Evolutionary conservation across 441 rosid genomes (phyloP).

Genomic region (Erodium trifolium): DNA sequence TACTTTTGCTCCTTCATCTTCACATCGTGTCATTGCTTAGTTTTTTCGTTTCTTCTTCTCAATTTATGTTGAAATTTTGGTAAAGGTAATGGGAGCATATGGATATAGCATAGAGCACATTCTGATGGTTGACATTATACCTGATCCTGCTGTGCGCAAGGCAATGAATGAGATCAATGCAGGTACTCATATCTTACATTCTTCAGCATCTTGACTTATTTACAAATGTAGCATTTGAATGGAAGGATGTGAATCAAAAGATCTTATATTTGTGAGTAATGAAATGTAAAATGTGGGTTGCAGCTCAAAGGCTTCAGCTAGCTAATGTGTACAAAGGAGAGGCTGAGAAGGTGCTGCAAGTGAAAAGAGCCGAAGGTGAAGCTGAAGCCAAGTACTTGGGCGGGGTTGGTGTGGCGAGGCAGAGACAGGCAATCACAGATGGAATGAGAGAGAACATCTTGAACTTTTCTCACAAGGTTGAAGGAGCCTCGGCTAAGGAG

Average conservation of each 20-base stretch:
- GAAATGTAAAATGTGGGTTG: too few relatives aligned
- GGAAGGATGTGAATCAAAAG: too few relatives aligned
- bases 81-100: slow-evolving; percentile 84
- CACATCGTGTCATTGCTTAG: too few relatives aligned
- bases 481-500: slow-evolving; percentile 82
- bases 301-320: slow-evolving; percentile 95
- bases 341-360: slow-evolving; percentile 81
- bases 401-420: slow-evolving; percentile 93
- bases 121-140: slow-evolving; percentile 89
- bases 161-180: slow-evolving; percentile 98
- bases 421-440: slow-evolving; percentile 93
- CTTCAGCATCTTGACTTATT: too few relatives aligned
- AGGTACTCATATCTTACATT: too few relatives aligned
- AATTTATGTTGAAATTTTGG: slow-evolving; percentile 6
- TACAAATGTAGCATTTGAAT: too few relatives aligned
- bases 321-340: slow-evolving; percentile 97
- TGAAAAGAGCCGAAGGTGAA: slow-evolving; percentile 89
- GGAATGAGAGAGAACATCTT: slow-evolving; percentile 91
- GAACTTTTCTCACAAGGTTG: slow-evolving; percentile 82
- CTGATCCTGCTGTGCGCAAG: slow-evolving; percentile 81
- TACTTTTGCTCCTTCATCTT: too few relatives aligned
- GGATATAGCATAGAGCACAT: slow-evolving; percentile 96
- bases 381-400: slow-evolving; percentile 93
- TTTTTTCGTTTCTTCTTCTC: not conserved
- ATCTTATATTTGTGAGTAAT: too few relatives aligned